These are phyloP conservation scores for Carex myosuroides DNA, from an alignment of 176 grass and related monocot genomes.

Conservation along the genomic window DNA sequence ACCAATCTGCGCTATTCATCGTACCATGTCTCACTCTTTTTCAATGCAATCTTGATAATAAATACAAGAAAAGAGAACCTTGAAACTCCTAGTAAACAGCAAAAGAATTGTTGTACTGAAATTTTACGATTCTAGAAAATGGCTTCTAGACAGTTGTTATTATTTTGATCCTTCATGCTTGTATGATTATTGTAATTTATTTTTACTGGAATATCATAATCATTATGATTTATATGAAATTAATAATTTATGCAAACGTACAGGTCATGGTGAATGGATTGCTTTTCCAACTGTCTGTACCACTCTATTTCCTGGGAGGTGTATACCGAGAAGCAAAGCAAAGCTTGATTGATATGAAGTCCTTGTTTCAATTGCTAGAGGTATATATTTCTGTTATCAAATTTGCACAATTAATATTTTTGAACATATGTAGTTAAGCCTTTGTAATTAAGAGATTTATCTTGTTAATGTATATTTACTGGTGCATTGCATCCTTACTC, in stretches of 20 bases:
- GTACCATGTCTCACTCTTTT: no score
- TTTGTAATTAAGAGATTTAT: neutral
- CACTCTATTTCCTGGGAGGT: constrained; percentile 96
- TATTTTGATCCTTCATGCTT: neutral
- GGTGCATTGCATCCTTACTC: constrained; percentile 30
- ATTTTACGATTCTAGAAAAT: neutral
- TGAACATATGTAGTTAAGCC: neutral
- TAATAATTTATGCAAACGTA: constrained; percentile 17
- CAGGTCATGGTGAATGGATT: constrained; percentile 99
- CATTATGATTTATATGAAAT: constrained; percentile 18
- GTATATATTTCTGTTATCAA: constrained; percentile 21
- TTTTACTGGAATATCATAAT: neutral
- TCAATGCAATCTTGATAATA: no score
- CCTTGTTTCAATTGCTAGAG: constrained; percentile 98
- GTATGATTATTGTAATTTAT: constrained; percentile 1
- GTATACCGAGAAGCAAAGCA: constrained; percentile 96
- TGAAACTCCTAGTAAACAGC: neutral
- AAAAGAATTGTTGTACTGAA: neutral
- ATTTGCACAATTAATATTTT: neutral
- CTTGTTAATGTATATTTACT: neutral
- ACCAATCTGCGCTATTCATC: no score
- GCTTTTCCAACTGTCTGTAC: constrained; percentile 91
- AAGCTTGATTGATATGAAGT: constrained; percentile 97
- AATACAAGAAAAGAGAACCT: neutral
- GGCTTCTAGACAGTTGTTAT: neutral